Evolutionary conservation across 2,329 filamentous ascomycete genomes (phyloP).

Genomic region (Colletotrichum viniferum): DNA sequence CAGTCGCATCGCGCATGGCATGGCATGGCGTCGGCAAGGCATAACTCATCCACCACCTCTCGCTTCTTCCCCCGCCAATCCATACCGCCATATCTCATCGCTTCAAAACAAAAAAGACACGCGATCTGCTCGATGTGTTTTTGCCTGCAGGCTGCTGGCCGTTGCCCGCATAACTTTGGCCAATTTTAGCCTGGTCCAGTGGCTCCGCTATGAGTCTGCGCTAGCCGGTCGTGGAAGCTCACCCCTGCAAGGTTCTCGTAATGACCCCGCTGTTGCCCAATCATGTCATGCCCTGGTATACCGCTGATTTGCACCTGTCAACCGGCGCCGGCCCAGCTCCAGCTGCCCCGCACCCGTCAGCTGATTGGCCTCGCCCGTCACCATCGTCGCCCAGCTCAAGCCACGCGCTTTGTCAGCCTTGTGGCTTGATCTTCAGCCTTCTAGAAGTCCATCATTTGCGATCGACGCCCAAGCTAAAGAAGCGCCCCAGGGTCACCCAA

Average conservation of each 20-base stretch:
- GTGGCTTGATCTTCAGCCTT: slow-evolving; percentile 19
- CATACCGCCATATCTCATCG: slow-evolving; percentile 9
- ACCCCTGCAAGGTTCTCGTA: neutral
- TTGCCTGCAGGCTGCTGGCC: neutral
- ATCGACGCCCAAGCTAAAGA: neutral
- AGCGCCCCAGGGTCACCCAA: neutral
- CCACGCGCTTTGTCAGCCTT: slow-evolving; percentile 16
- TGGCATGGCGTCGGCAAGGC: neutral
- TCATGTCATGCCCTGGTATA: neutral
- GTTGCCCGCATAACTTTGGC: slow-evolving; percentile 15
- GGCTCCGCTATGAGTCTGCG: neutral
- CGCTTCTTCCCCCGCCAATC: slow-evolving; percentile 12
- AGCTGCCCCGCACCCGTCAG: neutral
- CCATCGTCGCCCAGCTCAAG: neutral
- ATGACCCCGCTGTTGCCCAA: neutral
- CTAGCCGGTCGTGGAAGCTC: neutral
- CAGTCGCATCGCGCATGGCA: neutral
- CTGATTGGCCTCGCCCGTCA: neutral
- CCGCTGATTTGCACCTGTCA: neutral
- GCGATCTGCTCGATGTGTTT: neutral
- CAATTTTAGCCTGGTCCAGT: slow-evolving; percentile 10
- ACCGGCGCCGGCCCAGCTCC: neutral
- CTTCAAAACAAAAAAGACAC: slow-evolving; percentile 1
- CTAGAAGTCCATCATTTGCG: slow-evolving; percentile 8
- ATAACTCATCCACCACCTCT: neutral